Conservation (phyloP, 164 flowering plant species). For the Annona squamosa region DNA sequence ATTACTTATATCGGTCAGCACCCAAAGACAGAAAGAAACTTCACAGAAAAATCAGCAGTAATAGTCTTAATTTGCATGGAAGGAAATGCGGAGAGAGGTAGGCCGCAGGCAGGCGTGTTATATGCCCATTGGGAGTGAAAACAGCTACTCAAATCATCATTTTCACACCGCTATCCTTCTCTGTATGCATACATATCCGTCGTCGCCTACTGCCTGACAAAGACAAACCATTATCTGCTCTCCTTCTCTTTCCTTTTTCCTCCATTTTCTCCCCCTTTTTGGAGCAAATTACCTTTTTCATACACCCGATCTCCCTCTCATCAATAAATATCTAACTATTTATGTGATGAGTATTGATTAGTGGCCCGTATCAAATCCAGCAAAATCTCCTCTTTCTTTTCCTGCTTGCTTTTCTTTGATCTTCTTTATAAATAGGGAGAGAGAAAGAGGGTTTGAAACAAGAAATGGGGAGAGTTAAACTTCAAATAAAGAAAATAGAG, state of each 20-base stretch:
- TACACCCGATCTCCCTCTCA: neutral
- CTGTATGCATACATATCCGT: neutral
- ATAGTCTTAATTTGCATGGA: neutral
- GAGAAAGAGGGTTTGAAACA: neutral
- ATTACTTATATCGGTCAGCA: neutral
- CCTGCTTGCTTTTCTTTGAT: neutral
- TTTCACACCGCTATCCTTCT: neutral
- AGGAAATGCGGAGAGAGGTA: neutral
- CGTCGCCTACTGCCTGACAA: slow-evolving; percentile 3
- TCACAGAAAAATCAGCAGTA: neutral
- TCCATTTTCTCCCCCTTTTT: neutral
- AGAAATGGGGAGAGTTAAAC: slow-evolving; percentile 9
- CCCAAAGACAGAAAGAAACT: neutral
- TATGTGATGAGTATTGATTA: slow-evolving; percentile 2
- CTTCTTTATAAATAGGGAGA: neutral
- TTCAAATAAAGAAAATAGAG: slow-evolving; percentile 51
- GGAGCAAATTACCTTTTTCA: neutral
- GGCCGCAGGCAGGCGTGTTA: neutral
- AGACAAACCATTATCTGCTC: slow-evolving; percentile 1
- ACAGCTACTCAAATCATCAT: neutral
- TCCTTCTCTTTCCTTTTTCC: neutral
- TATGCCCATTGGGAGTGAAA: neutral
- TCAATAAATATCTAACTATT: neutral
- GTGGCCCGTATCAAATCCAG: neutral
- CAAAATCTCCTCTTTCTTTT: neutral